These are phyloP conservation scores for Ophioceras dolichostomum DNA, from an alignment of 2,329 filamentous ascomycete species.

Conservation along the genomic window DNA sequence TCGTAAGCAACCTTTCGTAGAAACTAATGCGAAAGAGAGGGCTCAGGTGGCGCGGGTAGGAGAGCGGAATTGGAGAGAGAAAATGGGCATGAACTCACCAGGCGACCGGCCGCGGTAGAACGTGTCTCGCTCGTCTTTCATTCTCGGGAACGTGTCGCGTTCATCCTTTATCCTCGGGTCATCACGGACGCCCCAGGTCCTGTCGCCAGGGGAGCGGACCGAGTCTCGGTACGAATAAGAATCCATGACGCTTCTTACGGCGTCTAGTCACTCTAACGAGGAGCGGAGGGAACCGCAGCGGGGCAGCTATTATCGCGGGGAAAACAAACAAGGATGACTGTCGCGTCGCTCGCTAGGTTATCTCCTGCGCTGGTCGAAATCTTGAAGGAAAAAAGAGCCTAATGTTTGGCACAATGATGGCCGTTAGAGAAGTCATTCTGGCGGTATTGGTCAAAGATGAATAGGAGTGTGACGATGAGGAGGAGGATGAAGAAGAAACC, in stretches of 20 bases:
- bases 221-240: constrained; percentile 43
- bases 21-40: too few species aligned
- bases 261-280: too few species aligned
- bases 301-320: too few species aligned
- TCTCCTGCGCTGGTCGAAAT: too few species aligned
- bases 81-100: constrained; percentile 37
- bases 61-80: too few species aligned
- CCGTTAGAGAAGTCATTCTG: constrained; percentile 43
- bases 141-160: constrained; percentile 28
- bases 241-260: too few species aligned
- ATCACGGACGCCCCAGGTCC: constrained; percentile 38
- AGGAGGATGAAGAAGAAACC: constrained; percentile 23
- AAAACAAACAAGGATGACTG: too few species aligned
- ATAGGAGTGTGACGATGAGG: constrained; percentile 27
- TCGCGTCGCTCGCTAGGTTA: too few species aligned
- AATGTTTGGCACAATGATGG: constrained; percentile 38
- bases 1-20: too few species aligned
- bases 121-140: constrained; percentile 42
- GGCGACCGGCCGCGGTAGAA: constrained; percentile 59
- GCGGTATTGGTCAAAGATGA: constrained; percentile 14
- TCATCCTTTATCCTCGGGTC: constrained; percentile 39
- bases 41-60: too few species aligned
- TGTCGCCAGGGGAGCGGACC: constrained; percentile 39
- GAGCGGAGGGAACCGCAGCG: too few species aligned
- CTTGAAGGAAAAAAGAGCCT: constrained; percentile 23